Conservation (phyloP, 2,329 filamentous ascomycete species). For the Pseudogymnoascus sp. region DNA sequence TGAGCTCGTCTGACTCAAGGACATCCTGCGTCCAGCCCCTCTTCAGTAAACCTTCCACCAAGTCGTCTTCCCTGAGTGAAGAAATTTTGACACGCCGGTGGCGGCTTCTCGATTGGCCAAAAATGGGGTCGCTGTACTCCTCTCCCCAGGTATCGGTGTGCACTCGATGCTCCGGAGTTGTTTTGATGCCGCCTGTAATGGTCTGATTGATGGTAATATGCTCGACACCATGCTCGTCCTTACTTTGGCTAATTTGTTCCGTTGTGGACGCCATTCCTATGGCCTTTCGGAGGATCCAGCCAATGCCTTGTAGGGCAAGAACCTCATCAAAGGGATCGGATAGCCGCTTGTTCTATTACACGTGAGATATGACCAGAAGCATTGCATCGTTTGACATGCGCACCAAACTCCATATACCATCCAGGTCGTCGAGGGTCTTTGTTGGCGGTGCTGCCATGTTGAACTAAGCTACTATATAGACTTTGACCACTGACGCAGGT, state of each 20-base stretch:
- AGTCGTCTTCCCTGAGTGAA: background rate
- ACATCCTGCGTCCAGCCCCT: background rate
- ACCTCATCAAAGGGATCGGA: conserved; percentile 47
- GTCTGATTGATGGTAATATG: background rate
- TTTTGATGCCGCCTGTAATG: background rate
- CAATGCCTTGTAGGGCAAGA: conserved; percentile 45
- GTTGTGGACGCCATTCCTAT: conserved; percentile 48
- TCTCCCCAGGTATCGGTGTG: background rate
- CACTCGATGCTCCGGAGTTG: background rate
- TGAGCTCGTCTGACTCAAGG: background rate
- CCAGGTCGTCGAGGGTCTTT: background rate
- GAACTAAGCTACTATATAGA: background rate
- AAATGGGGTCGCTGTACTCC: background rate
- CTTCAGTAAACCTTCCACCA: background rate
- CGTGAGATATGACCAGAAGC: background rate
- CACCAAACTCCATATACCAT: background rate
- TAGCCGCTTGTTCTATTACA: conserved; percentile 37
- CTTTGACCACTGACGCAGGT: background rate
- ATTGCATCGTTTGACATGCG: background rate
- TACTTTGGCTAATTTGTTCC: conserved; percentile 26
- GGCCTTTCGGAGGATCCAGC: conserved; percentile 49
- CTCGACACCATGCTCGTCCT: background rate
- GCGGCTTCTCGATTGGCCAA: background rate
- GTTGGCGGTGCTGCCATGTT: background rate
- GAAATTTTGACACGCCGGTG: background rate